Percentiles rank a stretch among this genome's conserved stretches.
phyloP scores from a whole-genome alignment of 139 green algal species.

The Micractinium conductrix region DNA sequence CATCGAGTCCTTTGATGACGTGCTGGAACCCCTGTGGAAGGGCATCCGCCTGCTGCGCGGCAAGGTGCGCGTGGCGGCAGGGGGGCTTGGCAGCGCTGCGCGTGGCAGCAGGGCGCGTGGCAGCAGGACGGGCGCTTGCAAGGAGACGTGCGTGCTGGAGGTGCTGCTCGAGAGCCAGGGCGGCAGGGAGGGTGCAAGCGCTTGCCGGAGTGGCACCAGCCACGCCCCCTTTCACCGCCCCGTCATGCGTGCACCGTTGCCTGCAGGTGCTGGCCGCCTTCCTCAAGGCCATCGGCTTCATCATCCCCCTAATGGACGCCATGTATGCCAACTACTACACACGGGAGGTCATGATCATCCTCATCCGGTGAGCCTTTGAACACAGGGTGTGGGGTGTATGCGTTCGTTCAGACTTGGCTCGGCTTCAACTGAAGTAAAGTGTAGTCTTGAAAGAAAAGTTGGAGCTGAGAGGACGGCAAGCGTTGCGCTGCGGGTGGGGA shows the following conservation, averaged over 20 bases:
- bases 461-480: too few relatives aligned
- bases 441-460: too few relatives aligned
- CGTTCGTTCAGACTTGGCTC: too few relatives aligned
- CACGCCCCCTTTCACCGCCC: neutral
- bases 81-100: neutral
- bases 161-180: too few relatives aligned
- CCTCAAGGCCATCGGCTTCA: constrained; percentile 95
- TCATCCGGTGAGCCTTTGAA: constrained; percentile 39
- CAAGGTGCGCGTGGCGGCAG: constrained; percentile 66
- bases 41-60: constrained; percentile 93
- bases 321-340: constrained; percentile 99
- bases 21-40: constrained; percentile 98
- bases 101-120: neutral
- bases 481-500: too few relatives aligned
- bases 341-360: constrained; percentile 96
- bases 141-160: neutral
- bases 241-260: neutral
- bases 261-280: constrained; percentile 84
- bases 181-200: too few relatives aligned
- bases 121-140: neutral
- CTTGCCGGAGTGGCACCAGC: too few relatives aligned
- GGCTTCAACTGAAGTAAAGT: too few relatives aligned
- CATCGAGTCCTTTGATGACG: constrained; percentile 98
- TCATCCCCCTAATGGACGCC: constrained; percentile 99
- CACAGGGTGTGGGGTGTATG: too few relatives aligned